Evolutionary conservation across 2,329 filamentous ascomycete species (phyloP).

Genomic region (Amphichorda felina): DNA sequence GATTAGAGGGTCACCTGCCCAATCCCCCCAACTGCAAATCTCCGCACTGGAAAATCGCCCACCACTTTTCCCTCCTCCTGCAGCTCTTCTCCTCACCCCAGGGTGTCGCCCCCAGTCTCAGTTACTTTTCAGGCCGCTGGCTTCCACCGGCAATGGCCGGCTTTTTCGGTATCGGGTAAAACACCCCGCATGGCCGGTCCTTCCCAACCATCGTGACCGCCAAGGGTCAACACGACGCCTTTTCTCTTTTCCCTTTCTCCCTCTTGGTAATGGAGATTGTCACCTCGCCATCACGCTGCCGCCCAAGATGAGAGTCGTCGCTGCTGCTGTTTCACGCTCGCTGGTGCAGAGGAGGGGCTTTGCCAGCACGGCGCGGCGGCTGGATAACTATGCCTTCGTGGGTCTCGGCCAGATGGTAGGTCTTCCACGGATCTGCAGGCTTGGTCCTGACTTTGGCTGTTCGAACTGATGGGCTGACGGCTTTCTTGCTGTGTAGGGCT

Average conservation of each 20-base stretch:
- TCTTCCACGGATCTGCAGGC: not conserved
- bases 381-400: constrained; percentile 46
- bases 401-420: constrained; percentile 50
- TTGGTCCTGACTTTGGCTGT: too few species aligned
- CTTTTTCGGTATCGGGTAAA: constrained; percentile 5
- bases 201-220: not conserved
- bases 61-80: not conserved
- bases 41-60: not conserved
- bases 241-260: not conserved
- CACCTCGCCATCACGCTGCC: not conserved
- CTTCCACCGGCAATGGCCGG: constrained; percentile 7
- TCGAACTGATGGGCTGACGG: too few species aligned
- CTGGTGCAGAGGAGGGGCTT: constrained; percentile 32
- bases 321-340: constrained; percentile 3
- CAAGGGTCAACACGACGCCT: not conserved
- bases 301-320: constrained; percentile 3
- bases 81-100: not conserved
- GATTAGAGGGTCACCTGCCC: not conserved
- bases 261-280: not conserved
- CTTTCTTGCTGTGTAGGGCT: constrained; percentile 28
- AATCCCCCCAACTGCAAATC: not conserved
- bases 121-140: not conserved
- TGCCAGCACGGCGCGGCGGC: constrained; percentile 30
- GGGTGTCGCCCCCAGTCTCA: too few species aligned
- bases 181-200: not conserved